phyloP scores from a whole-genome alignment of 768 basidiomycete genomes.

The Podaxis rugospora region DNA sequence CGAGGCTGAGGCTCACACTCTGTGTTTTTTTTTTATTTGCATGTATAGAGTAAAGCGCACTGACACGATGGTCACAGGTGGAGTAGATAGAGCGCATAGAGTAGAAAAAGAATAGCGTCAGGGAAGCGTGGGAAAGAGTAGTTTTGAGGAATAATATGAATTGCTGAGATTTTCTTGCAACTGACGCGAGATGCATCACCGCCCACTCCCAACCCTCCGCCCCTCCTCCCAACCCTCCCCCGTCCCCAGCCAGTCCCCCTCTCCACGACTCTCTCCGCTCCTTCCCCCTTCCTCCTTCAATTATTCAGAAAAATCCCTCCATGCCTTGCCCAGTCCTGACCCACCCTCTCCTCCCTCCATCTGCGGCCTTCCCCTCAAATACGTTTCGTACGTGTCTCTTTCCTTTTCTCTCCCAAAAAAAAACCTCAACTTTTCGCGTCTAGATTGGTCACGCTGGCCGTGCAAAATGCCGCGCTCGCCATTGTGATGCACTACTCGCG shows the following conservation, averaged over 20 bases:
- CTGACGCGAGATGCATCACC: constrained; percentile 46
- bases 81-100: background rate
- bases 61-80: background rate
- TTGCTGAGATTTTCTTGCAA: background rate
- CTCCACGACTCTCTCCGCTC: constrained; percentile 46
- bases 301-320: constrained; percentile 33
- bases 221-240: constrained; percentile 39
- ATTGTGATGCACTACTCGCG: constrained; percentile 99
- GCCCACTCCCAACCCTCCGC: constrained; percentile 51
- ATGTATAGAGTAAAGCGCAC: background rate
- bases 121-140: constrained; percentile 1
- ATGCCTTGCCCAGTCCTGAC: constrained; percentile 28
- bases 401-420: background rate
- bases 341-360: constrained; percentile 42
- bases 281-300: constrained; percentile 43
- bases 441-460: constrained; percentile 80
- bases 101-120: background rate
- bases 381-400: constrained; percentile 59
- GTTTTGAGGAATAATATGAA: constrained; percentile 4
- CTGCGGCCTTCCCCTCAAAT: constrained; percentile 75
- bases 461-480: constrained; percentile 93
- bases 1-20: constrained; percentile 69
- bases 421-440: background rate
- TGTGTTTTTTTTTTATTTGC: background rate
- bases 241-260: constrained; percentile 24